These are phyloP conservation scores for Cicer pinnatifidum DNA, from an alignment of 306 rosid species.

Conservation along the genomic window DNA sequence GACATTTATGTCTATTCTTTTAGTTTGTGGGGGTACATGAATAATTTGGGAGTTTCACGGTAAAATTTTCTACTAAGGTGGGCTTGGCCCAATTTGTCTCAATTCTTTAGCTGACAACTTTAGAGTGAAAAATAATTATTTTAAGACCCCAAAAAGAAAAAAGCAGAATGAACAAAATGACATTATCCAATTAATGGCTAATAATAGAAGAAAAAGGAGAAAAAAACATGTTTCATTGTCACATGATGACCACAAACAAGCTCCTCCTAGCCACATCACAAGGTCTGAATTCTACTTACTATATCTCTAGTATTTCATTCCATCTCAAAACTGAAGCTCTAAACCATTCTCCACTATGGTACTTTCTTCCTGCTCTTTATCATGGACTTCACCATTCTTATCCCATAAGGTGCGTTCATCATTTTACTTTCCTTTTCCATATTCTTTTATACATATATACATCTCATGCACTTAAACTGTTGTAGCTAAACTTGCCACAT, in stretches of 20 bases:
- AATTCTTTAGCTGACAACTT: no score
- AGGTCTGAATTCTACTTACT: slow-evolving; percentile 39
- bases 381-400: slow-evolving; percentile 59
- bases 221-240: slow-evolving; percentile 3
- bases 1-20: no score
- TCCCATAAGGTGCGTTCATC: slow-evolving; percentile 59
- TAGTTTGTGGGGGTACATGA: no score
- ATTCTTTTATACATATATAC: neutral
- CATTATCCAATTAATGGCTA: neutral
- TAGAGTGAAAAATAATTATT: no score
- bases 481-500: slow-evolving; percentile 62
- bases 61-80: no score
- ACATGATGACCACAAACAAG: slow-evolving; percentile 36
- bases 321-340: slow-evolving; percentile 48
- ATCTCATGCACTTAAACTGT: slow-evolving; percentile 24
- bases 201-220: neutral
- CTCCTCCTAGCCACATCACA: slow-evolving; percentile 44
- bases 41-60: no score
- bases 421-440: neutral
- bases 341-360: slow-evolving; percentile 57
- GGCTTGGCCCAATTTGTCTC: no score
- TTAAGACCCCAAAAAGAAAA: neutral
- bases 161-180: neutral
- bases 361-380: slow-evolving; percentile 64
- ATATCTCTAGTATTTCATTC: slow-evolving; percentile 43